Conservation (phyloP, 371 early-diverging fungal species). For the Amoeboradix gromovi region DNA sequence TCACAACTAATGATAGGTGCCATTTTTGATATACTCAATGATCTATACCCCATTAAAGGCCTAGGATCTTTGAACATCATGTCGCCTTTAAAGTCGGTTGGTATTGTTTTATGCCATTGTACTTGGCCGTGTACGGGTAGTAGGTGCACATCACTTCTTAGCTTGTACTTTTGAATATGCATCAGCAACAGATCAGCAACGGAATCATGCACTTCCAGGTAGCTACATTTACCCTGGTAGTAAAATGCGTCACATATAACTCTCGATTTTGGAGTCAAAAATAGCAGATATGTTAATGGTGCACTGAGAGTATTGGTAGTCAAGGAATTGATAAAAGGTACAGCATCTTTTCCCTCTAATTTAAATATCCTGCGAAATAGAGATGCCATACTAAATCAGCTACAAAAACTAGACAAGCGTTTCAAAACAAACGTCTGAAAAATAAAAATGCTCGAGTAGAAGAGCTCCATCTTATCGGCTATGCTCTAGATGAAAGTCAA, state of each 20-base stretch:
- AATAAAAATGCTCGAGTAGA: too few relatives aligned
- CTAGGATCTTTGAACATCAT: background rate
- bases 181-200: background rate
- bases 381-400: too few relatives aligned
- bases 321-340: background rate
- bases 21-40: background rate
- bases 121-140: background rate
- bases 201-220: background rate
- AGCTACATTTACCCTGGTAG: background rate
- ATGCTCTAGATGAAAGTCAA: too few relatives aligned
- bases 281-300: background rate
- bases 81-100: background rate
- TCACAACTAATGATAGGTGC: background rate
- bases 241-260: background rate
- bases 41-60: background rate
- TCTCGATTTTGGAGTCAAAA: background rate
- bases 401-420: too few relatives aligned
- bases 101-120: background rate
- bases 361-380: background rate
- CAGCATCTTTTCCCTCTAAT: background rate
- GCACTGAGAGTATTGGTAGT: background rate
- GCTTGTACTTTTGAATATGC: background rate
- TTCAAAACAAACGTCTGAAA: too few relatives aligned
- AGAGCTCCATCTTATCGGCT: too few relatives aligned
- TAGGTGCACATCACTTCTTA: background rate